Evolutionary conservation across 2,329 filamentous ascomycete genomes (phyloP).

Genomic region (Neobulgaria alba): DNA sequence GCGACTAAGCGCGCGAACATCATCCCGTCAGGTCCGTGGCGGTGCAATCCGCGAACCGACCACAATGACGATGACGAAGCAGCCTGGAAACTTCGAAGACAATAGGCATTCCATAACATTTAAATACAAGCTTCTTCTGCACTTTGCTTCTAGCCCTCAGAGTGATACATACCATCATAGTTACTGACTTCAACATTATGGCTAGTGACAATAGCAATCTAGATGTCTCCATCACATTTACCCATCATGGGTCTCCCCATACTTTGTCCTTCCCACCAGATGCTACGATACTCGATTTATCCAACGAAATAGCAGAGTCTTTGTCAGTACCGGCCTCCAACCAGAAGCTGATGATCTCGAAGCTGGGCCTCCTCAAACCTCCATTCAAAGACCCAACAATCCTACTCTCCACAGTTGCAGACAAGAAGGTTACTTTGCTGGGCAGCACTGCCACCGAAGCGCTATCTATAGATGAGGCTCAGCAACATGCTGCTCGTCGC

Average conservation of each 20-base stretch:
- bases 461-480: conserved; percentile 42
- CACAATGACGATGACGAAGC: conserved; percentile 25
- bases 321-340: conserved; percentile 53
- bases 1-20: conserved; percentile 2
- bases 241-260: conserved; percentile 38
- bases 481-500: conserved; percentile 39
- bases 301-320: conserved; percentile 43
- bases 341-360: conserved; percentile 62
- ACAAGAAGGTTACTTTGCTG: conserved; percentile 57
- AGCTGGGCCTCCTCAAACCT: conserved; percentile 53
- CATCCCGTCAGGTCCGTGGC: background rate
- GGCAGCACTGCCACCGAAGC: conserved; percentile 54
- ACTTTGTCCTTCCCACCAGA: conserved; percentile 36
- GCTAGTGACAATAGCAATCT: conserved; percentile 13
- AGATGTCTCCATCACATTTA: conserved; percentile 34
- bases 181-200: conserved; percentile 5
- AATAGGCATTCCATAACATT: conserved; percentile 1
- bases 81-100: conserved; percentile 24
- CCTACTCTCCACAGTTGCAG: conserved; percentile 38
- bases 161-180: background rate
- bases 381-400: conserved; percentile 53
- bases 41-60: background rate
- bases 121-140: conserved; percentile 5
- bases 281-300: conserved; percentile 49
- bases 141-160: background rate